These are phyloP conservation scores for Trametes sp. DNA, from an alignment of 1,284 basidiomycete genomes.

Conservation along the genomic window DNA sequence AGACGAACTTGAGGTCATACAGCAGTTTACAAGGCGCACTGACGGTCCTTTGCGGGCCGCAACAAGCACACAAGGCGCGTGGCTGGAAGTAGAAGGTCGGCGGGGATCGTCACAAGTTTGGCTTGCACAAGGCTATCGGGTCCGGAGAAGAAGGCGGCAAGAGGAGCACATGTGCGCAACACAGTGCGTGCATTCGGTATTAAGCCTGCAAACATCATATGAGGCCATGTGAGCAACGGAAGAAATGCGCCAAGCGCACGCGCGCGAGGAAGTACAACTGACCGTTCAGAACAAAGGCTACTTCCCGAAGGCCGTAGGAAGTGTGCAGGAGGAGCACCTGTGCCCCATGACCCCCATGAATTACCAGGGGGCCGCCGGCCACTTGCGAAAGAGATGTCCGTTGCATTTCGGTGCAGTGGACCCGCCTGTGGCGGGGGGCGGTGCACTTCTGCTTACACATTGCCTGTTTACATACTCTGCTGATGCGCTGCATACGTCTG, in stretches of 20 bases:
- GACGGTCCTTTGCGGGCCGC: slow-evolving; percentile 6
- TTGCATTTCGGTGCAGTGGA: background rate
- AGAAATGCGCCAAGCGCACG: slow-evolving; percentile 8
- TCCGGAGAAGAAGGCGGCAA: slow-evolving; percentile 9
- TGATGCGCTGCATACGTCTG: slow-evolving; percentile 2
- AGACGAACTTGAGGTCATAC: background rate
- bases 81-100: slow-evolving; percentile 19
- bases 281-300: background rate
- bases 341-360: slow-evolving; percentile 17
- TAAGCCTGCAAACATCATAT: background rate
- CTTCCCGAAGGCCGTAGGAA: slow-evolving; percentile 2
- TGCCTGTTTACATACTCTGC: background rate
- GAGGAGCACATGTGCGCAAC: slow-evolving; percentile 8
- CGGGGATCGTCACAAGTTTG: slow-evolving; percentile 13
- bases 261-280: slow-evolving; percentile 8
- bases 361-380: background rate
- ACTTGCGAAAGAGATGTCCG: background rate
- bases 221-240: slow-evolving; percentile 18
- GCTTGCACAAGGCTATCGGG: slow-evolving; percentile 9
- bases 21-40: background rate
- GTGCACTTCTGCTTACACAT: background rate
- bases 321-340: slow-evolving; percentile 1
- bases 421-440: background rate
- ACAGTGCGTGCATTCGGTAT: background rate
- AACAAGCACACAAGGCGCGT: slow-evolving; percentile 13